Conservation (phyloP, 1,139 yeast genomes). For the Debaryomycetaceae sp. region DNA sequence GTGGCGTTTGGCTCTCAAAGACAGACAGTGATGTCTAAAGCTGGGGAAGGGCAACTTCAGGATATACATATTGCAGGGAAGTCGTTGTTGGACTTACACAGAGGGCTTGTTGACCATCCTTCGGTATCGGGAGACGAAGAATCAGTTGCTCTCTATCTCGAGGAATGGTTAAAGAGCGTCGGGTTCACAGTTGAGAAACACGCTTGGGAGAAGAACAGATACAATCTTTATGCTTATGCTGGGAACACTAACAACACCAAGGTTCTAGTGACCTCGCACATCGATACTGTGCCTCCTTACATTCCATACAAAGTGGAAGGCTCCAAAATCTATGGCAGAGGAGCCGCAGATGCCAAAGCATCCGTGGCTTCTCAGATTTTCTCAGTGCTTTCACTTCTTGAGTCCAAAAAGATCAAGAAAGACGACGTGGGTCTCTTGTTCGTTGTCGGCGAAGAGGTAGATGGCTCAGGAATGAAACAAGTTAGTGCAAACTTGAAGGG, state of each 20-base stretch:
- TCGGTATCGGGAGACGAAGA: slow-evolving; percentile 35
- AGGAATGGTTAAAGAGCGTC: slow-evolving; percentile 29
- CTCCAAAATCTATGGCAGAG: slow-evolving; percentile 57
- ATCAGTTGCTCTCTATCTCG: slow-evolving; percentile 28
- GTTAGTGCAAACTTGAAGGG: slow-evolving; percentile 40
- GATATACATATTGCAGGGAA: not conserved
- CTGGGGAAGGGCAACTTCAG: not conserved
- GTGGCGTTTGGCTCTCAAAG: not conserved
- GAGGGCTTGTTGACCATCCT: slow-evolving; percentile 29
- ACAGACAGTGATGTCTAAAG: not conserved
- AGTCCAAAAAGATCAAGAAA: slow-evolving; percentile 33
- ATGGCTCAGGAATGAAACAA: slow-evolving; percentile 56
- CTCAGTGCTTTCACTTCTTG: slow-evolving; percentile 45
- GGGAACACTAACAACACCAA: slow-evolving; percentile 45
- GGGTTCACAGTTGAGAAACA: slow-evolving; percentile 54
- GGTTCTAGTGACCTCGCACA: slow-evolving; percentile 59
- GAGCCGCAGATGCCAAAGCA: slow-evolving; percentile 66
- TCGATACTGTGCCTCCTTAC: slow-evolving; percentile 72
- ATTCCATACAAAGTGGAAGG: slow-evolving; percentile 51
- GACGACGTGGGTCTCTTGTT: slow-evolving; percentile 59
- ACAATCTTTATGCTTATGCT: slow-evolving; percentile 57
- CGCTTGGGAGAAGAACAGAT: slow-evolving; percentile 28
- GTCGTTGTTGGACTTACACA: slow-evolving; percentile 20
- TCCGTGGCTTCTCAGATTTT: slow-evolving; percentile 62
- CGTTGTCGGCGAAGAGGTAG: slow-evolving; percentile 69